A percentile compares a stretch with the other conserved stretches of the same genome.
Evolutionary conservation across 2,329 filamentous ascomycete species (phyloP).

Genomic region (Paradendryphiella salina): DNA sequence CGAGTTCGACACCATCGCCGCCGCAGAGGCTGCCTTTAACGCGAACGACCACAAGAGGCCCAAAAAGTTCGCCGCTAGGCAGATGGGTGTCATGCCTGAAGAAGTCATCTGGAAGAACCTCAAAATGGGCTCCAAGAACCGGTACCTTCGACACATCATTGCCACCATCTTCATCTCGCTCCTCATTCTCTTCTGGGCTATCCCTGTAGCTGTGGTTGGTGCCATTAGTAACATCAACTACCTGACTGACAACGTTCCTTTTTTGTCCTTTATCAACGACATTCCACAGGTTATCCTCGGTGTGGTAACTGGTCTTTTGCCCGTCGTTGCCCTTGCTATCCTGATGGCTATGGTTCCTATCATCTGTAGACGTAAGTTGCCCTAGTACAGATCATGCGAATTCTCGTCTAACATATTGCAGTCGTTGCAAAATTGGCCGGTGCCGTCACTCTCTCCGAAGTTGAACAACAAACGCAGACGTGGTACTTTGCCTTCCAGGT

Average conservation of each 20-base stretch:
- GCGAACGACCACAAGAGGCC: constrained; percentile 11
- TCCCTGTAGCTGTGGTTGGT: constrained; percentile 51
- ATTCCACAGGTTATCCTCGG: constrained; percentile 49
- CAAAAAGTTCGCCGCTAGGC: constrained; percentile 43
- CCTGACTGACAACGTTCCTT: constrained; percentile 43
- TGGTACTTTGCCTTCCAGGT: constrained; percentile 92
- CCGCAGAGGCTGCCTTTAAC: constrained; percentile 75
- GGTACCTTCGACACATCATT: constrained; percentile 32
- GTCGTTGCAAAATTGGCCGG: constrained; percentile 45
- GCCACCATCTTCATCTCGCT: constrained; percentile 47
- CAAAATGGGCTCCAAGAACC: constrained; percentile 42
- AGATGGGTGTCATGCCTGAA: constrained; percentile 50
- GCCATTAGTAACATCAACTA: constrained; percentile 51
- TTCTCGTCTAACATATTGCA: background rate
- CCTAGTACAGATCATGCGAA: background rate
- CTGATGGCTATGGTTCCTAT: constrained; percentile 52
- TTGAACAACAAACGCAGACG: constrained; percentile 80
- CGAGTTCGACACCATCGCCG: constrained; percentile 78
- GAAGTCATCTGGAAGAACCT: constrained; percentile 55
- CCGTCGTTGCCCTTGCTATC: constrained; percentile 49
- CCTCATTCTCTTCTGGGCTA: constrained; percentile 52
- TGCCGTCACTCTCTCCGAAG: constrained; percentile 47
- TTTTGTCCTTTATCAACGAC: constrained; percentile 49
- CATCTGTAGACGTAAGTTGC: constrained; percentile 35
- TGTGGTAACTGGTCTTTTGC: constrained; percentile 52